Base-by-base conservation (phyloP, 345 rosid genomes). In the Fremontodendron californicum region DNA sequence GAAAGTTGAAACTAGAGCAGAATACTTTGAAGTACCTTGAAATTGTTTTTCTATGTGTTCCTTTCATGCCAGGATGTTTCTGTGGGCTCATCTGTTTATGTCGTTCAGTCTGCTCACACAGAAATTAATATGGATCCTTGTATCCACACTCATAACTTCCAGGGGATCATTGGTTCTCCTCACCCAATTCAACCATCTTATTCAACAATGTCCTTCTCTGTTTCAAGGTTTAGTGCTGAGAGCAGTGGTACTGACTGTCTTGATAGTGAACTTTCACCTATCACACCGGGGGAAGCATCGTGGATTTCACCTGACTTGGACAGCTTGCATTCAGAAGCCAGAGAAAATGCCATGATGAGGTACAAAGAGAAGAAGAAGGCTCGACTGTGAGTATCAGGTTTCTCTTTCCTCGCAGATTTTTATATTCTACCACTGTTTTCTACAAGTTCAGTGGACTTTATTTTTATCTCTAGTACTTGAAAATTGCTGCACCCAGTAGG, bases 321-420 rank as follows among this genome's bases (percentile, higher is more conserved):
- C 11, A 42, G 52, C 78, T 80, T 73, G 9, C 84, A 84, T 74
- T 80, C 78, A 10, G 84, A 82, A 57, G 85, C 84, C 35, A 80
- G 86, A 76, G 87, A 85, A 82, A 86, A 86, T 52, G 88, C 86
- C 46, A 76, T 87, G 83, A 80, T 78, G 80, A 86, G 89, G 79
- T 87, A 87, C 81, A 91, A 83, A 79, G 88, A 85, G 83, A 88
- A 90, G 90, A 88, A 91, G 82, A 90, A 83, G 71, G 85, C 91
- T 35, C 78, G 87, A 77, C 74, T 73, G 92, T 91, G 81, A 88
- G 89, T 82, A 57, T 77, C 67, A 9, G 54, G 57, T 82, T 79
- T 33, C 74, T 77, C 62, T 57, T 43, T 65, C 7, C 55, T 75
- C 45, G 57, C 18, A 52, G 62, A 39, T n/a, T 40, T 58, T 27